Evolutionary conservation across 306 rosid species (phyloP).

Genomic region (Castanea crenata): DNA sequence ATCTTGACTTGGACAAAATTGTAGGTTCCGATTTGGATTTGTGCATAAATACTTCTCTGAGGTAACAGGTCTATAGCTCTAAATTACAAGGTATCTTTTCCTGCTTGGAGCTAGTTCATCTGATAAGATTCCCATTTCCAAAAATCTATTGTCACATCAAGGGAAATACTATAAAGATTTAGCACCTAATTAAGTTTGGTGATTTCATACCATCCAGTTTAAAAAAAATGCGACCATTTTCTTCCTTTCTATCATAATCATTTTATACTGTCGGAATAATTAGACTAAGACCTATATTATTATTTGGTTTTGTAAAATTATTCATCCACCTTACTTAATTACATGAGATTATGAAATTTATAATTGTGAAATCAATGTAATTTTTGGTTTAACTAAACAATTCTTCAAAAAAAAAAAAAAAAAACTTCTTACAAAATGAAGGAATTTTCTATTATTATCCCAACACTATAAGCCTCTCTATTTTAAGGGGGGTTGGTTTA

Average conservation of each 20-base stretch:
- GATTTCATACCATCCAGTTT: background rate
- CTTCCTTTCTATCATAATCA: background rate
- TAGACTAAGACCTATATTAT: too few relatives aligned
- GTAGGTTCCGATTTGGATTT: background rate
- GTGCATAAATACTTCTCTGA: background rate
- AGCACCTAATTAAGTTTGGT: background rate
- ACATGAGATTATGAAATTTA: too few relatives aligned
- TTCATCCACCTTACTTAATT: too few relatives aligned
- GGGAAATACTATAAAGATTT: slow-evolving; percentile 1
- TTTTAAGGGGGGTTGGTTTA: too few relatives aligned
- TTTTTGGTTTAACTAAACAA: too few relatives aligned
- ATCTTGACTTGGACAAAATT: background rate
- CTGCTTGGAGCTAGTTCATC: background rate
- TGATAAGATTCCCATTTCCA: slow-evolving; percentile 1
- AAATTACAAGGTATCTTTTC: background rate
- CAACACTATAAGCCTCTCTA: too few relatives aligned
- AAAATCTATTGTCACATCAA: background rate
- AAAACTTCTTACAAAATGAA: too few relatives aligned
- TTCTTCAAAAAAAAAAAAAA: too few relatives aligned
- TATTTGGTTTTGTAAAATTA: too few relatives aligned
- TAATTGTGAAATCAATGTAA: too few relatives aligned
- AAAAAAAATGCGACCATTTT: background rate
- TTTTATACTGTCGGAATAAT: too few relatives aligned
- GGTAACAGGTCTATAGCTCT: background rate
- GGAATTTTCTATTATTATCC: too few relatives aligned